Evolutionary conservation across 257 asterid species (phyloP), one percentile per base, ranked within the genome.

Genomic region (Solanum pennellii): DNA sequence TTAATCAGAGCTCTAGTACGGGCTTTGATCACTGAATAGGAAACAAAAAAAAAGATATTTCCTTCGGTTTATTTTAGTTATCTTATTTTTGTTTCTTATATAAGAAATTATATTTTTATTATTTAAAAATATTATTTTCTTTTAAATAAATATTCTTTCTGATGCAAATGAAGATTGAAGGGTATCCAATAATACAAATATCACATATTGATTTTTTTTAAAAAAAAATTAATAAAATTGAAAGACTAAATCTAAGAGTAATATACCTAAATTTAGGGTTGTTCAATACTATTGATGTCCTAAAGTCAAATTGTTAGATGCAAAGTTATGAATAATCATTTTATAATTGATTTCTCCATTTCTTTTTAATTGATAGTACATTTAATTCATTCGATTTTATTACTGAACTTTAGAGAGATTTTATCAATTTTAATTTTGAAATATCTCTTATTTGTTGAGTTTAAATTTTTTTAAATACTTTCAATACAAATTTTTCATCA

Each of bases 21-120:
- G 0, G 0, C 8, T 5, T 1, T 0, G 0, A 14, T 14, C 15
- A 49, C 21, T 49, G 23, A 52, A 1, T 52, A 9, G 20, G 0
- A 52, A 60, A 21, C 16, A 9, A 59, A 1, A 59, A 59, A 47
- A 8, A 27, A 27, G 29, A 62, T 10, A 11, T 10, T 9, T 60
- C 29, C 3, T 62, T 11, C 7, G 1, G 5, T 10, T 52, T 10
- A 9, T 21, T 60, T 23, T 60, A 10, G 3, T 60, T 23, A 1
- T 60, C 3, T 1, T 62, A 1, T 60, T 60, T 56, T 60, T 60
- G 29, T 23, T 60, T 60, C 21, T 59, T 21, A 60, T 6, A 21
- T 21, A 60, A 21, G 68, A 60, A 60, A 59, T 59, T 59, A 1
- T 20, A 20, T 20, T 59, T 59, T 59, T 60, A 23, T 23, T 4